Percentiles rank a stretch among this genome's conserved stretches.
Conservation (phyloP, 2,329 filamentous ascomycete species). For the Leptographium procerum region DNA sequence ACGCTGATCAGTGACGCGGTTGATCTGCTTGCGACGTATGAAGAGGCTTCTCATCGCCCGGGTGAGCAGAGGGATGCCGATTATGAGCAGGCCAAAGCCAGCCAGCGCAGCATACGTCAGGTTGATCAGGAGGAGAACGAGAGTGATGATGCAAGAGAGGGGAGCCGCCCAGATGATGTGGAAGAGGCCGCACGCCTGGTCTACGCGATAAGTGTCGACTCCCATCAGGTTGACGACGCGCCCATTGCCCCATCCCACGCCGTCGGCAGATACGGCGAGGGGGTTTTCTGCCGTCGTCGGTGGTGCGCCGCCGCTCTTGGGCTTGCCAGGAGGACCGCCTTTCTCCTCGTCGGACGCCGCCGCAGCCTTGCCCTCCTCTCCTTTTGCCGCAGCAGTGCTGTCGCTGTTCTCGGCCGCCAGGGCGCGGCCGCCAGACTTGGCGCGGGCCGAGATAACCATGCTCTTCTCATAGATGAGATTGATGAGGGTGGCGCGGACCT, state of each 20-base stretch:
- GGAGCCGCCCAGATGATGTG: conserved; percentile 88
- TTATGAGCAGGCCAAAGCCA: conserved; percentile 70
- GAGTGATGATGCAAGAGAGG: conserved; percentile 63
- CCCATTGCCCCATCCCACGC: conserved; percentile 82
- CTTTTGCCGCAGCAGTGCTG: conserved; percentile 12
- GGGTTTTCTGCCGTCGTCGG: conserved; percentile 20
- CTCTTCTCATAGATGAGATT: conserved; percentile 85
- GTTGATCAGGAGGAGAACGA: conserved; percentile 74
- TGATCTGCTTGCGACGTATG: conserved; percentile 64
- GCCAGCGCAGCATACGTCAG: conserved; percentile 81
- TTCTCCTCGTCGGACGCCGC: conserved; percentile 12
- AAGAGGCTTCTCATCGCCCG: conserved; percentile 69
- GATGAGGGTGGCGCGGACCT: conserved; percentile 71
- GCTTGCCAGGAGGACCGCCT: conserved; percentile 30
- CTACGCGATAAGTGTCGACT: conserved; percentile 85
- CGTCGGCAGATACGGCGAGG: conserved; percentile 38
- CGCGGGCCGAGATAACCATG: conserved; percentile 77
- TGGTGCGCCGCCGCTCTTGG: conserved; percentile 18
- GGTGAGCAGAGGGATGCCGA: conserved; percentile 69
- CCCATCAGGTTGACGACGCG: conserved; percentile 90
- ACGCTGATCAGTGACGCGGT: conserved; percentile 86
- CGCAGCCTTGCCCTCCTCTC: not conserved
- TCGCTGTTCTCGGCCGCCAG: conserved; percentile 32
- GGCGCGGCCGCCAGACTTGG: conserved; percentile 62
- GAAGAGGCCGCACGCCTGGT: conserved; percentile 79